Evolutionary conservation across 2,329 filamentous ascomycete species (phyloP), one percentile per base, ranked within the genome.

Genomic region (Trichoderma pleuroti): DNA sequence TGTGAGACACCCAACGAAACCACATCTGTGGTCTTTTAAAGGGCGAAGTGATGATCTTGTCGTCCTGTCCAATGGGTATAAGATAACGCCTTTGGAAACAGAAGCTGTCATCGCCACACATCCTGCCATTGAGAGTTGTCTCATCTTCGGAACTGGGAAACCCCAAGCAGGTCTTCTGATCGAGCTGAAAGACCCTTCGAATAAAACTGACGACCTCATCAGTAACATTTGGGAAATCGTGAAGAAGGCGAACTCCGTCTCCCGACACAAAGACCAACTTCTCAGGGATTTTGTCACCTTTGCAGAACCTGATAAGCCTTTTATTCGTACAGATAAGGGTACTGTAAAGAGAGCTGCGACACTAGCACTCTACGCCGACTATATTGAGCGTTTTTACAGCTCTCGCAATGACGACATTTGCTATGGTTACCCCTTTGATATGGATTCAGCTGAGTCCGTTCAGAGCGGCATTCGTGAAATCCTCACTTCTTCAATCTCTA

Each of bases 351-450:
- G 84, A 4, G 77, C 77, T 0, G 77, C 79, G 0, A 84, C 84
- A 2, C 69, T 81, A 9, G 72, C 75, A 2, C 75, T 82, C 1
- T 87, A 85, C 62, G 75, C 75, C 2, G 73, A 80, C 1, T 84
- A 86, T 70, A 86, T 87, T 52, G 81, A 86, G 5, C 77, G 78
- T 0, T 76, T 86, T 5, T 87, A 86, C 72, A 34, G 60, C 36
- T 63, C 60, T 5, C 60, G 60, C 8, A 63, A 42, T 8, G 60
- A 63, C 7, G 60, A 63, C 21, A 18, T 46, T 42, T n/a, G 26
- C 16, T 10, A 46, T 46, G 10, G 24, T 4, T 32, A 46, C 5
- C 16, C 42, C 1, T 21, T 63, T 5, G 60, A 63, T 9, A 63
- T 8, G 6, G 21, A 18, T 5, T 63, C 60, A 2, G 18, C 3